Base-by-base conservation (phyloP, 1,139 yeast species). In the Candida pseudocylindracea region DNA sequence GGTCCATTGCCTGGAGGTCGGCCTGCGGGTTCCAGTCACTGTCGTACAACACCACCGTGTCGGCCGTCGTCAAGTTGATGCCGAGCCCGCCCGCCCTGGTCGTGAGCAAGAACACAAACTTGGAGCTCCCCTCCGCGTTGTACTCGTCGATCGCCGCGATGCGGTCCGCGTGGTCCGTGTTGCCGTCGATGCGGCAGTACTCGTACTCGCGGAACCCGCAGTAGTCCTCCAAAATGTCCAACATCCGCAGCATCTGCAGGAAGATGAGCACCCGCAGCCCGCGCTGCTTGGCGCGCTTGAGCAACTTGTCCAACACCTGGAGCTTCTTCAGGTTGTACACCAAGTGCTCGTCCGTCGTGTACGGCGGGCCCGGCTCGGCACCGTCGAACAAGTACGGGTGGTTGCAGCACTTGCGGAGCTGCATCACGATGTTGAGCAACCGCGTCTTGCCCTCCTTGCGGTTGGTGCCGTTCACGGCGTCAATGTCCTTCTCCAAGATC, bases 11-110 rank as follows among this genome's bases (percentile, higher is more conserved):
- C 53, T 88, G 98, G 44, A 88, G 60, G 61, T 88, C 98, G 0
- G 96, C 96, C 49, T 88, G 98, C 2, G 98, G 98, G 46, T 88
- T 88, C 98, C 98, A 88, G 53, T 88, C 98, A 1, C 94, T 80
- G 51, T 88, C 98, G 46, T 72, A 88, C 28, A 88, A 55, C 8
- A 88, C 67, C 35, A 88, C 98, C 36, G 75, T 69, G 51, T 88
- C 95, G 2, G 98, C 98, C 26, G 81, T 67, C 0, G 95, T 85
- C 46, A 88, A 63, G 46, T 88, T 88, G 45, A 88, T 88, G 46
- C 98, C 98, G 36, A 88, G 60, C 10, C 98, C 98, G 54, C 98
- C 98, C n/a, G 98, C 98, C 51, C 98, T 71, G 0, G 98, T 88
- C 0, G 98, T 88, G 39, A 88, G 60, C 42, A 88, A 54, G 45